Percentiles rank a stretch among this genome's conserved stretches.
Conservation (phyloP, 371 early-diverging fungal genomes). For the Capniomyces stellatus region DNA sequence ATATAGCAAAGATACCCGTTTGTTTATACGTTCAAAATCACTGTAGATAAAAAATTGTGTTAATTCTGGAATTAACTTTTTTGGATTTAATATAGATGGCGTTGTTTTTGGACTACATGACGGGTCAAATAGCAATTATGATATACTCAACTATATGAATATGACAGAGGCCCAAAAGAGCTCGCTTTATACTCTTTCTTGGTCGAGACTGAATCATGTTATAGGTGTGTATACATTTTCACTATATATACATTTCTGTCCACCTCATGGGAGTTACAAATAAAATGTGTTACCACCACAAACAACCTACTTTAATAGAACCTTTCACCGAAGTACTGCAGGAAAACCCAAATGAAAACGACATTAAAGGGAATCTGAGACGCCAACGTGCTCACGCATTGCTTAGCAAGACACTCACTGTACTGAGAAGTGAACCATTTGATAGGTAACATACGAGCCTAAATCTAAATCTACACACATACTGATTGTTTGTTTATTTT, state of each 20-base stretch:
- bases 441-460: constrained; percentile 19
- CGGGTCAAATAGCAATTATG: constrained; percentile 53
- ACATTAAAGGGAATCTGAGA: constrained; percentile 19
- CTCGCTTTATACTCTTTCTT: constrained; percentile 45
- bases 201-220: constrained; percentile 27
- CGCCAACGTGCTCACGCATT: constrained; percentile 16
- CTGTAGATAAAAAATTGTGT: constrained; percentile 2
- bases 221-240: constrained; percentile 5
- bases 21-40: neutral
- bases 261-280: no score
- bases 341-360: constrained; percentile 11
- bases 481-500: no score
- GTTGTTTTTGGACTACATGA: constrained; percentile 50
- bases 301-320: no score
- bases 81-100: constrained; percentile 18
- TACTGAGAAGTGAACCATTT: constrained; percentile 22
- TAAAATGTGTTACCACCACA: no score
- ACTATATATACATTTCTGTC: no score
- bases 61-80: neutral
- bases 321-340: constrained; percentile 16
- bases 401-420: constrained; percentile 15
- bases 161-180: constrained; percentile 32
- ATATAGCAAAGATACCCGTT: no score
- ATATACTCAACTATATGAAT: constrained; percentile 63
- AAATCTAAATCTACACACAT: no score